Percentiles rank a stretch among this genome's conserved stretches.
Conservation (phyloP, 192 early-diverging fungal genomes). For the Coemansia sp. region DNA sequence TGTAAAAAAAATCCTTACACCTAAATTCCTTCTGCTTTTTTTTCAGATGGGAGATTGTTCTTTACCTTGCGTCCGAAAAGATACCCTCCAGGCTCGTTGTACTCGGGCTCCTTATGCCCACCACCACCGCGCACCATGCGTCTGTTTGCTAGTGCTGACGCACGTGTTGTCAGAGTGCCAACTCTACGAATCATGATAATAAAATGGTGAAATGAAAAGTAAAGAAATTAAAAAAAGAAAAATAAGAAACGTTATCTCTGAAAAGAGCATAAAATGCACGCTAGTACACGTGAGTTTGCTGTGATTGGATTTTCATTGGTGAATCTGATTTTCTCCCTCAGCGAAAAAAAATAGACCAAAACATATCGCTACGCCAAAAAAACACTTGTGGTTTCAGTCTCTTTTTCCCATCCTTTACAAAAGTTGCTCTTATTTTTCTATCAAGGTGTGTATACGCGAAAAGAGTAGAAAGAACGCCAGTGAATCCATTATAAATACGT, state of each 20-base stretch:
- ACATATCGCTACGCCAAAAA: neutral
- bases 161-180: conserved; percentile 25
- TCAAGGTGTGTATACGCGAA: conserved; percentile 18
- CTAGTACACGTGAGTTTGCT: neutral
- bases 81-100: conserved; percentile 73
- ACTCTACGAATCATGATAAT: conserved; percentile 35
- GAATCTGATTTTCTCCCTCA: neutral
- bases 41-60: neutral
- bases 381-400: neutral
- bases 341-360: neutral
- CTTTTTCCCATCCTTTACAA: neutral
- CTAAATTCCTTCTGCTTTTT: neutral
- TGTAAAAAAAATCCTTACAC: neutral
- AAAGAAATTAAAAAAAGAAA: neutral
- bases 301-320: neutral
- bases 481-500: neutral
- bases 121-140: conserved; percentile 57
- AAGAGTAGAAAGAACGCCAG: neutral
- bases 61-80: conserved; percentile 75
- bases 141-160: conserved; percentile 17
- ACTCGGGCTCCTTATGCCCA: conserved; percentile 58
- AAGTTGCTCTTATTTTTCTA: conserved; percentile 1
- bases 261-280: neutral
- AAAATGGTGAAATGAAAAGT: neutral
- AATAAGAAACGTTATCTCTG: neutral